These are phyloP conservation scores for Colletotrichum cuscutae DNA, from an alignment of 2,329 filamentous ascomycete genomes.

Conservation along the genomic window DNA sequence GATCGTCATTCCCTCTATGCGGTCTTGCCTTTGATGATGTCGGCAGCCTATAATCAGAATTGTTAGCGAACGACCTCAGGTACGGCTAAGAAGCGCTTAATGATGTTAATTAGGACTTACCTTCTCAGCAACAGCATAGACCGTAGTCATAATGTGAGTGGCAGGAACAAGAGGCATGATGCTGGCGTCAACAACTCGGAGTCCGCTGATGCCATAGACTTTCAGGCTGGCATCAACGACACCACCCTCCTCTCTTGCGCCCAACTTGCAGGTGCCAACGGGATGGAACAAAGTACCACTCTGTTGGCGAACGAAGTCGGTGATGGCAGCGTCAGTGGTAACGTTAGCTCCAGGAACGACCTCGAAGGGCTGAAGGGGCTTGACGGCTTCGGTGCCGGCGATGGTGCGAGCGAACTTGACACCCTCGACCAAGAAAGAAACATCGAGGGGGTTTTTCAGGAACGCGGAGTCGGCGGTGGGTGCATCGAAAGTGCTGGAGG, in stretches of 20 bases:
- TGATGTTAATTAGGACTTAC: background rate
- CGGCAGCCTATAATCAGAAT: background rate
- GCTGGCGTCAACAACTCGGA: slow-evolving; percentile 44
- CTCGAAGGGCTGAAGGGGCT: slow-evolving; percentile 20
- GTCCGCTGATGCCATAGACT: slow-evolving; percentile 42
- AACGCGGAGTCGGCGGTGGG: slow-evolving; percentile 52
- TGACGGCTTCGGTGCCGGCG: slow-evolving; percentile 26
- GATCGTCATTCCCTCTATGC: background rate
- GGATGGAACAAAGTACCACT: slow-evolving; percentile 46
- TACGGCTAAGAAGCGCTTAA: too few species aligned
- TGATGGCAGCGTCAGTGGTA: slow-evolving; percentile 23
- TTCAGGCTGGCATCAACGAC: slow-evolving; percentile 44
- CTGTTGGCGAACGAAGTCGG: slow-evolving; percentile 26
- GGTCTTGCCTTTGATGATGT: slow-evolving; percentile 18
- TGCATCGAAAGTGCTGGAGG: slow-evolving; percentile 44
- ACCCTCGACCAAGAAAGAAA: slow-evolving; percentile 42
- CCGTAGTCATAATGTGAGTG: slow-evolving; percentile 45
- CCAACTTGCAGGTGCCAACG: slow-evolving; percentile 48
- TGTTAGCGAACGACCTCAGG: background rate
- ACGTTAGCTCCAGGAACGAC: slow-evolving; percentile 28
- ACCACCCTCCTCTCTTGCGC: slow-evolving; percentile 43
- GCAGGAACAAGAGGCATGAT: slow-evolving; percentile 43
- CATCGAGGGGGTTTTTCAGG: slow-evolving; percentile 50
- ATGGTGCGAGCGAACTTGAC: slow-evolving; percentile 48
- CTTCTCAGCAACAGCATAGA: slow-evolving; percentile 50